phyloP scores from a whole-genome alignment of 441 rosid genomes.

The Aquilaria agallochum region DNA sequence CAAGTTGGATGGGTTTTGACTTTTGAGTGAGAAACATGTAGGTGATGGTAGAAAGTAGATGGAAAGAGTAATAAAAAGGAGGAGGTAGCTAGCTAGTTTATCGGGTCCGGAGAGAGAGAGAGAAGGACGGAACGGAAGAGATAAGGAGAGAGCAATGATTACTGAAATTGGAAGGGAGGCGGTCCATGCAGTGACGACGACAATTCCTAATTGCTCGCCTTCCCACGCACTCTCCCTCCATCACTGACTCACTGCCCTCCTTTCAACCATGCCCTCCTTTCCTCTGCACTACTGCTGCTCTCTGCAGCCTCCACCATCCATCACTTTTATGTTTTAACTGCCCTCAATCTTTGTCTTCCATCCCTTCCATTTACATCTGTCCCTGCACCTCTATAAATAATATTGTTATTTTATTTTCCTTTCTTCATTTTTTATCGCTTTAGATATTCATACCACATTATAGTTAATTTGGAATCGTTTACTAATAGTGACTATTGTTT shows the following conservation, averaged over 20 bases:
- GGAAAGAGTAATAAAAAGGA: no score
- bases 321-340: slow-evolving; percentile 4
- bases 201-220: slow-evolving; percentile 21
- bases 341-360: slow-evolving; percentile 14
- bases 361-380: not conserved
- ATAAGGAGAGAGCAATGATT: slow-evolving; percentile 33
- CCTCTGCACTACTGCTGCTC: not conserved
- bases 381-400: not conserved
- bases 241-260: not conserved
- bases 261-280: not conserved
- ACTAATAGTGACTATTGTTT: no score
- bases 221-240: slow-evolving; percentile 3
- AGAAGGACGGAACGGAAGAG: not conserved
- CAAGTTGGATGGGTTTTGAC: no score
- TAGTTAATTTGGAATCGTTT: no score
- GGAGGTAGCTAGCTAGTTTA: no score
- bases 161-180: slow-evolving; percentile 6
- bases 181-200: slow-evolving; percentile 30
- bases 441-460: no score
- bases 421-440: no score
- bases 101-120: no score
- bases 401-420: no score
- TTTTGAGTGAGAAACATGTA: no score
- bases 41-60: no score
- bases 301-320: slow-evolving; percentile 1